A percentile compares a stretch with the other conserved stretches of the same genome.
Conservation (phyloP, 768 basidiomycete genomes). For the Cytidiella melzeri region DNA sequence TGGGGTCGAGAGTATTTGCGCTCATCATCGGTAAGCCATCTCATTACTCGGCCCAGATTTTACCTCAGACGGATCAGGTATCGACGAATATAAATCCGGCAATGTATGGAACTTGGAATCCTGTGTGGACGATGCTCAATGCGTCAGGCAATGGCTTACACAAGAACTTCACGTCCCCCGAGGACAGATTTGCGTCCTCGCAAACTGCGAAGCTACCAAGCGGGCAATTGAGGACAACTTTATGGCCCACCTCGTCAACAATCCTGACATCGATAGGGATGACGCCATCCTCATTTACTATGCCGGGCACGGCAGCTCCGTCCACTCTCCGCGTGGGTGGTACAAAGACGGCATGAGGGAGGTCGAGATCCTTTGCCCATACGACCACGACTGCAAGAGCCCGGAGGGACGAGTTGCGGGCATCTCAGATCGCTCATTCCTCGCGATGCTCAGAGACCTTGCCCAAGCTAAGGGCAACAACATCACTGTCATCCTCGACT, state of each 20-base stretch:
- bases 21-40: slow-evolving; percentile 46
- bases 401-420: slow-evolving; percentile 46
- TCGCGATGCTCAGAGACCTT: slow-evolving; percentile 55
- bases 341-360: slow-evolving; percentile 35
- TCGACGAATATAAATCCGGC: slow-evolving; percentile 60
- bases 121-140: slow-evolving; percentile 58
- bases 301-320: slow-evolving; percentile 64
- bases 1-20: slow-evolving; percentile 50
- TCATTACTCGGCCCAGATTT: not conserved
- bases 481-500: slow-evolving; percentile 61
- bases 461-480: slow-evolving; percentile 57
- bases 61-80: too few relatives aligned
- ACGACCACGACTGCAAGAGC: slow-evolving; percentile 53
- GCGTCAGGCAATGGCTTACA: slow-evolving; percentile 50
- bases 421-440: slow-evolving; percentile 62
- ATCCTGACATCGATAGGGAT: slow-evolving; percentile 49
- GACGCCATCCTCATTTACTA: slow-evolving; percentile 68
- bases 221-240: slow-evolving; percentile 54
- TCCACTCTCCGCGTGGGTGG: slow-evolving; percentile 57
- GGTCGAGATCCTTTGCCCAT: slow-evolving; percentile 59
- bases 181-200: slow-evolving; percentile 49
- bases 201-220: slow-evolving; percentile 57
- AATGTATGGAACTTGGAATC: slow-evolving; percentile 60
- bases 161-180: slow-evolving; percentile 53
- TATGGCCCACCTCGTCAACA: slow-evolving; percentile 57